Evolutionary conservation across 768 basidiomycete genomes (phyloP).

Genomic region (Tephrocybe rancida): DNA sequence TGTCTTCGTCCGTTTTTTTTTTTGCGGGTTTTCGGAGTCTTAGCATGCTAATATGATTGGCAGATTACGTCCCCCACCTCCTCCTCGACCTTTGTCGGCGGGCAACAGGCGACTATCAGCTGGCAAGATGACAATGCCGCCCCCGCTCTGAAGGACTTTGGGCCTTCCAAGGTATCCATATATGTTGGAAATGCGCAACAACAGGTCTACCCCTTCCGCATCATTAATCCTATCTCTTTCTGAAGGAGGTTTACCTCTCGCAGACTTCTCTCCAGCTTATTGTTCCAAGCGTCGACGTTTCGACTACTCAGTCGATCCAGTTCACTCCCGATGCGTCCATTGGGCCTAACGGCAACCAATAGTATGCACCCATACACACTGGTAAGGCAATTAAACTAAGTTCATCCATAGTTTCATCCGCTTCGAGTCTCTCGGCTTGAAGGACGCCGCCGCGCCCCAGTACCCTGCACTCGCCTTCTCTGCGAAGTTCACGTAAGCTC

Average conservation of each 20-base stretch:
- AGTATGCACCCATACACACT: slow-evolving; percentile 47
- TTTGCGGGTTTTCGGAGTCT: neutral
- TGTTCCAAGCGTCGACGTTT: slow-evolving; percentile 50
- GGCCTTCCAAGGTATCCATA: slow-evolving; percentile 54
- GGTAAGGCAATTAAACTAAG: neutral
- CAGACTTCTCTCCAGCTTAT: slow-evolving; percentile 63
- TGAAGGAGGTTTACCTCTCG: neutral
- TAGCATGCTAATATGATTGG: neutral
- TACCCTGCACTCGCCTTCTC: slow-evolving; percentile 76
- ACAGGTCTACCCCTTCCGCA: slow-evolving; percentile 47
- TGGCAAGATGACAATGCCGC: slow-evolving; percentile 60
- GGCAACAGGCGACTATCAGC: slow-evolving; percentile 46
- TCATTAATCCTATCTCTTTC: neutral
- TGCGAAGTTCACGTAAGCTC: slow-evolving; percentile 70
- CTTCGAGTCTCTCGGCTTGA: slow-evolving; percentile 58
- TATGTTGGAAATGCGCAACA: slow-evolving; percentile 62
- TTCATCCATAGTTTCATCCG: slow-evolving; percentile 68
- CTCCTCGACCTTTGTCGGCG: slow-evolving; percentile 47
- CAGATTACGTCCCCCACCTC: slow-evolving; percentile 63
- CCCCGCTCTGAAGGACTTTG: slow-evolving; percentile 56
- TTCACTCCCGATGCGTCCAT: slow-evolving; percentile 55
- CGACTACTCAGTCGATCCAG: slow-evolving; percentile 40
- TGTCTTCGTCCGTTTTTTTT: slow-evolving; percentile 51
- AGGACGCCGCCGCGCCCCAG: slow-evolving; percentile 51
- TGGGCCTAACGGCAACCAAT: slow-evolving; percentile 56